phyloP scores from a whole-genome alignment of 306 rosid genomes.

The Quercus suber region DNA sequence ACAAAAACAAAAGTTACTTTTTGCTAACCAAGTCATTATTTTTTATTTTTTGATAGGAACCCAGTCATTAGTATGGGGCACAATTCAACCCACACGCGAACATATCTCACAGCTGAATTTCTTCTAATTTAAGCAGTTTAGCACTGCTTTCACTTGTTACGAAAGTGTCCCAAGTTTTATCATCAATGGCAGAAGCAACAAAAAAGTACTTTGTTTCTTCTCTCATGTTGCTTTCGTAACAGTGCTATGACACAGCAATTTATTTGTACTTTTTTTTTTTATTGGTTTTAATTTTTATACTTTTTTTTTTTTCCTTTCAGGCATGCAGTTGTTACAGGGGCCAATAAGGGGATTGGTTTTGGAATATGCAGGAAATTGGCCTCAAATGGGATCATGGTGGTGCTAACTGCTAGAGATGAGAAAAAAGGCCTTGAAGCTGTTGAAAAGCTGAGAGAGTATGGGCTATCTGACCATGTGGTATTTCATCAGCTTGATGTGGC shows the following conservation, averaged over 20 bases:
- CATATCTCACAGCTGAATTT: no score
- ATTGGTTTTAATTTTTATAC: no score
- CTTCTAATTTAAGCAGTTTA: not conserved
- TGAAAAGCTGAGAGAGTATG: not conserved
- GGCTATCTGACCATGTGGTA: not conserved
- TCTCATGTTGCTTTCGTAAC: not conserved
- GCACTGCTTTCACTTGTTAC: not conserved
- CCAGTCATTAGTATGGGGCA: no score
- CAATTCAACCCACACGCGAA: no score
- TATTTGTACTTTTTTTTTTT: no score
- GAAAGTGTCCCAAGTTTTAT: not conserved
- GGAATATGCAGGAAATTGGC: not conserved
- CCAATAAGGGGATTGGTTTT: not conserved
- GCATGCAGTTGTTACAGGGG: not conserved
- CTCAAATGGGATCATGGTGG: not conserved
- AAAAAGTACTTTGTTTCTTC: not conserved
- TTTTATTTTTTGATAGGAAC: no score
- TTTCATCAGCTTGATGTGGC: not conserved
- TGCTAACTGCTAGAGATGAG: not conserved
- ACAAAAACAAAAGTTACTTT: no score
- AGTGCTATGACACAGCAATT: no score
- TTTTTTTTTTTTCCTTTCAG: no score
- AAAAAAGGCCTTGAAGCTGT: not conserved
- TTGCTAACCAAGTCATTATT: no score
- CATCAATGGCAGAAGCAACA: not conserved